Conservation (phyloP, 352 stramenopile species). For the Thalassiosira mediterranea region DNA sequence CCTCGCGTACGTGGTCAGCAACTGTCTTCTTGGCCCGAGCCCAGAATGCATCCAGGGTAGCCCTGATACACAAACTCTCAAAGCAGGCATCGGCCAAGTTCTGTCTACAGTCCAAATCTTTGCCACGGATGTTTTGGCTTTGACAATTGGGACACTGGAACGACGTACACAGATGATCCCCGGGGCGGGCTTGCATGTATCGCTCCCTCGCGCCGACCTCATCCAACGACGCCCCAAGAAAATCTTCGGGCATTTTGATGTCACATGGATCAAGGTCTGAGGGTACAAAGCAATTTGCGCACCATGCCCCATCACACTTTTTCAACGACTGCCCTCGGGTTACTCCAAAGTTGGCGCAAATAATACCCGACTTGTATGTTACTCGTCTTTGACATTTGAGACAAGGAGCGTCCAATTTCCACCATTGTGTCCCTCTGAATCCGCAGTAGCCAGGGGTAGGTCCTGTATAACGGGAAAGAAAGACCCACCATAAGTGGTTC, state of each 20-base stretch:
- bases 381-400: constrained; percentile 1
- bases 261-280: not conserved
- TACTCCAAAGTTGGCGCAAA: constrained; percentile 14
- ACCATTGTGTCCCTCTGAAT: not conserved
- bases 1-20: constrained; percentile 2
- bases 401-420: constrained; percentile 14
- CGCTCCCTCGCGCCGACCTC: not conserved
- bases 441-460: not conserved
- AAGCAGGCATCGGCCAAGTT: constrained; percentile 14
- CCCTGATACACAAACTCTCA: constrained; percentile 3
- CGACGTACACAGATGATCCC: constrained; percentile 3
- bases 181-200: not conserved
- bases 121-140: constrained; percentile 18
- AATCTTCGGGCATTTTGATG: constrained; percentile 4
- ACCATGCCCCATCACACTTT: constrained; percentile 6
- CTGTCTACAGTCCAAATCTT: not conserved
- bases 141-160: constrained; percentile 13
- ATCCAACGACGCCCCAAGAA: not conserved
- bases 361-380: constrained; percentile 12
- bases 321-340: not conserved
- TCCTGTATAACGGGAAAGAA: constrained; percentile 4
- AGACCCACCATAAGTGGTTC: constrained; percentile 3
- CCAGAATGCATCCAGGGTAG: constrained; percentile 30
- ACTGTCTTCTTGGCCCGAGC: constrained; percentile 6
- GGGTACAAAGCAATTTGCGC: constrained; percentile 4